Conservation (phyloP, 352 stramenopile species). For the Globisporangium sylvaticum region DNA sequence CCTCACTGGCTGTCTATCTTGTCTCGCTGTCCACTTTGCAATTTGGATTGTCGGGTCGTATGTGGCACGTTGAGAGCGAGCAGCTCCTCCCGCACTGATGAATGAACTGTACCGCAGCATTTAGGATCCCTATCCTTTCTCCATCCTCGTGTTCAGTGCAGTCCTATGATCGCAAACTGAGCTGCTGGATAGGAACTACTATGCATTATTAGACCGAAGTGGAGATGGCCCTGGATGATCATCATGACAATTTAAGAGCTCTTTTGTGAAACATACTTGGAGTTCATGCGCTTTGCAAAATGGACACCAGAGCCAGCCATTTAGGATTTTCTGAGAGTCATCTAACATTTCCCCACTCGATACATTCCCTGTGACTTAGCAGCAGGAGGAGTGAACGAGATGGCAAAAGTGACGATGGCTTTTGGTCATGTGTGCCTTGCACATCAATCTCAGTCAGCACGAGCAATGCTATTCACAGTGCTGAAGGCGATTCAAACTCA, state of each 20-base stretch:
- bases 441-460: background rate
- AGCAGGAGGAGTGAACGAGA: background rate
- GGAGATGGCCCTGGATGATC: background rate
- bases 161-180: background rate
- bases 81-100: background rate
- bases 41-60: background rate
- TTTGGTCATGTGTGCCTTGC: background rate
- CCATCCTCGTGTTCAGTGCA: background rate
- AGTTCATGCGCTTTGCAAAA: background rate
- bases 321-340: background rate
- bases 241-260: background rate
- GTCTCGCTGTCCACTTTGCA: constrained; percentile 2
- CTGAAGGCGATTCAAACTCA: background rate
- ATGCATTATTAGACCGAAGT: background rate
- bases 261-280: no score
- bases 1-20: background rate
- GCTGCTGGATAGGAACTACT: background rate
- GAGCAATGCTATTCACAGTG: background rate
- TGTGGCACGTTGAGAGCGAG: background rate
- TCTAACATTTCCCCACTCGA: background rate
- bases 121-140: background rate
- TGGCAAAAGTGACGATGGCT: background rate
- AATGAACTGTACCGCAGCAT: background rate
- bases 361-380: no score
- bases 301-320: background rate